These are phyloP conservation scores for Moesziomyces globuligerus DNA, from an alignment of 1,284 basidiomycete genomes.

Conservation along the genomic window DNA sequence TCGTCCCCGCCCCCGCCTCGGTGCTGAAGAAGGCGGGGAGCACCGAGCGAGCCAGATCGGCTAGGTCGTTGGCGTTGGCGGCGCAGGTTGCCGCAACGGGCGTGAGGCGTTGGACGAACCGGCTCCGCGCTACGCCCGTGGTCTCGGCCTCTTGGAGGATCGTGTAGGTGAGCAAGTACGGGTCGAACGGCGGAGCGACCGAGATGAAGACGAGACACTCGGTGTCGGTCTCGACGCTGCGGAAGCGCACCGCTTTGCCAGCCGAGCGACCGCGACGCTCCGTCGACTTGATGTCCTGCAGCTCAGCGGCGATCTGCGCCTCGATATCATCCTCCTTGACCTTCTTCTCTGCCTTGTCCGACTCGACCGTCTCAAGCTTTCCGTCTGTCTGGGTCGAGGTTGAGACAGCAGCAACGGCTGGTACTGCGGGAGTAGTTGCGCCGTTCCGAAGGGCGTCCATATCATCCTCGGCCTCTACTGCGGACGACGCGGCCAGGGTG, in stretches of 20 bases:
- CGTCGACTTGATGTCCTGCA: conserved; percentile 41
- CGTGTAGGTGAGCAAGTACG: conserved; percentile 35
- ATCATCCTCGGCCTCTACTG: conserved; percentile 22
- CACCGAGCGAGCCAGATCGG: conserved; percentile 22
- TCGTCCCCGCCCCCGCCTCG: conserved; percentile 8
- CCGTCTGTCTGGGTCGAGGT: not conserved
- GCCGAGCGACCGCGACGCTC: conserved; percentile 8
- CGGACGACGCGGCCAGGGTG: conserved; percentile 1
- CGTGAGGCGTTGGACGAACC: conserved; percentile 49
- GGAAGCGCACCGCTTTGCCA: conserved; percentile 19
- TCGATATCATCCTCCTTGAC: conserved; percentile 57
- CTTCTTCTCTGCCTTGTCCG: not conserved
- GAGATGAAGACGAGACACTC: conserved; percentile 53
- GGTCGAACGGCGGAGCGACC: conserved; percentile 34
- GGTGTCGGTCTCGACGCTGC: conserved; percentile 48
- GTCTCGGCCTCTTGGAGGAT: conserved; percentile 47
- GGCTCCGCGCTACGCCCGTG: conserved; percentile 51
- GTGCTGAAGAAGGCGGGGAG: conserved; percentile 33
- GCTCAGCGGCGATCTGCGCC: conserved; percentile 58
- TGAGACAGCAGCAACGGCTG: too few species aligned
- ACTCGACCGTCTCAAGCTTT: not conserved
- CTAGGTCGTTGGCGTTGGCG: conserved; percentile 30
- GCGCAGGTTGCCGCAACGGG: conserved; percentile 39
- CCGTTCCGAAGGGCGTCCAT: conserved; percentile 55
- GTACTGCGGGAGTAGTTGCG: too few species aligned